A percentile compares a stretch with the other conserved stretches of the same genome.
These are phyloP conservation scores for Larix sibirica DNA, from an alignment of 83 land plant species.

Conservation along the genomic window DNA sequence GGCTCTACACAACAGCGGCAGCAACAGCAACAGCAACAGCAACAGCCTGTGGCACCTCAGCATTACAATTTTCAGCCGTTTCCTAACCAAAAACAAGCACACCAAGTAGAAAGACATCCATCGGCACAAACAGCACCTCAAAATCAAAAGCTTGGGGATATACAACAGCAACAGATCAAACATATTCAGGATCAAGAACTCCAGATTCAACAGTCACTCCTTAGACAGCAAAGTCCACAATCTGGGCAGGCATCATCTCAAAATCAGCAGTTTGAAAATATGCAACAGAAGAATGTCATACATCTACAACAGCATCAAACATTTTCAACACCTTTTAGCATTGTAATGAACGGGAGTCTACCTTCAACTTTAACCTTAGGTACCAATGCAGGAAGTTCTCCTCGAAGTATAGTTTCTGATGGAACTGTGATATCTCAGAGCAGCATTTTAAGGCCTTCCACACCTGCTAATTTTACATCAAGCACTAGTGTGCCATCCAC, in stretches of 20 bases:
- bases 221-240: too few relatives aligned
- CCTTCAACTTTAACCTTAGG: not conserved
- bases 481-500: not conserved
- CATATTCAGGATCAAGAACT: not conserved
- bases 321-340: not conserved
- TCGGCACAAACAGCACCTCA: not conserved
- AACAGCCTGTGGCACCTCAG: not conserved
- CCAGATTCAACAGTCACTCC: not conserved
- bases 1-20: not conserved
- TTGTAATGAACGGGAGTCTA: not conserved
- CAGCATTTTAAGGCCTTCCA: not conserved
- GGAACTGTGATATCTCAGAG: not conserved
- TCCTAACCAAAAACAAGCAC: not conserved
- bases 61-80: not conserved
- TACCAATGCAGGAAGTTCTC: not conserved
- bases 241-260: too few relatives aligned
- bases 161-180: not conserved
- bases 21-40: too few relatives aligned
- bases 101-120: not conserved
- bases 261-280: too few relatives aligned
- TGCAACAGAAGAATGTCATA: not conserved
- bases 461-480: not conserved
- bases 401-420: not conserved
- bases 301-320: not conserved
- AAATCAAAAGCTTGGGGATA: not conserved